phyloP scores from a whole-genome alignment of 1,284 basidiomycete species.

The Ceratobasidium sp. region DNA sequence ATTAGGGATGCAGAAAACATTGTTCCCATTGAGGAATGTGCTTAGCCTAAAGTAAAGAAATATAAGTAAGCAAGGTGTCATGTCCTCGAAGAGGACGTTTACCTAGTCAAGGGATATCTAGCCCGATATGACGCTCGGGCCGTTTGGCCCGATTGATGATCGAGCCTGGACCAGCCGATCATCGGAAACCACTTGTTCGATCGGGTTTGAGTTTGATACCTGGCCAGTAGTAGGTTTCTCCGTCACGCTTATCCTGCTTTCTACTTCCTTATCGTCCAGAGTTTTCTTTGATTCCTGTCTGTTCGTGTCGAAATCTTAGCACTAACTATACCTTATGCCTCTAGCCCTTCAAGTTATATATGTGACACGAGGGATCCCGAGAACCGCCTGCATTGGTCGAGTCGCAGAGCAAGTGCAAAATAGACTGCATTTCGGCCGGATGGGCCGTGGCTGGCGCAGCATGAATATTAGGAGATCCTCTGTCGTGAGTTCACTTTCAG shows the following conservation, averaged over 20 bases:
- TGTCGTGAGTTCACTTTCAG: slow-evolving; percentile 68
- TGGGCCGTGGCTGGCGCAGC: slow-evolving; percentile 99
- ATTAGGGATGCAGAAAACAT: too few relatives aligned
- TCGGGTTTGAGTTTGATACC: not conserved
- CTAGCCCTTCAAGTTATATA: slow-evolving; percentile 89
- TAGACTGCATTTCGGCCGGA: slow-evolving; percentile 93
- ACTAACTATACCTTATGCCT: too few relatives aligned
- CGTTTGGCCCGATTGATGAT: slow-evolving; percentile 15
- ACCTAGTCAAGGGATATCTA: too few relatives aligned
- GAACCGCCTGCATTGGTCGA: slow-evolving; percentile 95
- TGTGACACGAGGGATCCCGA: slow-evolving; percentile 93
- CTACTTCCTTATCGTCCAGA: not conserved
- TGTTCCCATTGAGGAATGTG: too few relatives aligned
- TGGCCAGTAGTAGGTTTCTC: not conserved
- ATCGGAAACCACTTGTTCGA: too few relatives aligned
- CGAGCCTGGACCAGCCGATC: not conserved
- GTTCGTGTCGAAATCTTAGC: too few relatives aligned
- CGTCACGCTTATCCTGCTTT: not conserved
- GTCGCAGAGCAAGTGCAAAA: slow-evolving; percentile 98
- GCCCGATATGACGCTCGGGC: not conserved
- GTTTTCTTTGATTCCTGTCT: not conserved
- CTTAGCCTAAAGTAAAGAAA: too few relatives aligned
- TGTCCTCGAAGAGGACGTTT: too few relatives aligned
- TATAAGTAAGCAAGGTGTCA: too few relatives aligned
- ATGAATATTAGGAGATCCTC: slow-evolving; percentile 98